phyloP scores from a whole-genome alignment of 2,329 filamentous ascomycete genomes.

The Alternaria sp. region DNA sequence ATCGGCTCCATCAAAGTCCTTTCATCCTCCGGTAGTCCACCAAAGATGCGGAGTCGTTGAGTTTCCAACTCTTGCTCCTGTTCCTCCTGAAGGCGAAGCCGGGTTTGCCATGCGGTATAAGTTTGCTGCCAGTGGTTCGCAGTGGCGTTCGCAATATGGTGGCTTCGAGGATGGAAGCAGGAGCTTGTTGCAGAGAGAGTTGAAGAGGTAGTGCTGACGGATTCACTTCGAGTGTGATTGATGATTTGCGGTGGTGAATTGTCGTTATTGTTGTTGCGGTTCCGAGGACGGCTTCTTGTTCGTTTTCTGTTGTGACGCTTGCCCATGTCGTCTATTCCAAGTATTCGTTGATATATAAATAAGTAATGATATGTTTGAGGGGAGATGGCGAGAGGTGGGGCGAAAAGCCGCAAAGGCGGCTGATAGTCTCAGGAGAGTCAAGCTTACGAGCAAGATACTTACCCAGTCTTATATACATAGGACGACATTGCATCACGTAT shows the following conservation, averaged over 20 bases:
- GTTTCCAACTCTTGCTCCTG: slow-evolving; percentile 41
- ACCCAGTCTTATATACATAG: slow-evolving; percentile 38
- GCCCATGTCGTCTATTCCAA: slow-evolving; percentile 43
- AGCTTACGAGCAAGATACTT: slow-evolving; percentile 18
- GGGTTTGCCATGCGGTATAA: slow-evolving; percentile 49
- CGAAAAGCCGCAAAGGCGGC: slow-evolving; percentile 44
- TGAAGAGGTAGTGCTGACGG: slow-evolving; percentile 40
- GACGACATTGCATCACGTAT: slow-evolving; percentile 28
- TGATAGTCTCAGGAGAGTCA: slow-evolving; percentile 30
- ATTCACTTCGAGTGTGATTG: slow-evolving; percentile 42
- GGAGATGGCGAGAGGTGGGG: slow-evolving; percentile 19
- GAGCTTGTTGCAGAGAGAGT: slow-evolving; percentile 31
- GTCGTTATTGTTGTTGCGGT: slow-evolving; percentile 44
- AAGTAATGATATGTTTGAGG: slow-evolving; percentile 3
- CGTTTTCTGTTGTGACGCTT: slow-evolving; percentile 56
- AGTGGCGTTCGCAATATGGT: slow-evolving; percentile 27
- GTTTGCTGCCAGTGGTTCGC: slow-evolving; percentile 49
- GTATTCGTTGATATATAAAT: slow-evolving; percentile 2
- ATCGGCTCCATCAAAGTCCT: slow-evolving; percentile 54
- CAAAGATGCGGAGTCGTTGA: slow-evolving; percentile 54
- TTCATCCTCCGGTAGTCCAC: slow-evolving; percentile 54
- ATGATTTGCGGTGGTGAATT: slow-evolving; percentile 21
- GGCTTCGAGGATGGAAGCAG: slow-evolving; percentile 29
- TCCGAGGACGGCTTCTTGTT: slow-evolving; percentile 53
- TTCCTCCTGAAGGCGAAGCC: slow-evolving; percentile 40